These are phyloP conservation scores for Podaxis rugospora DNA, from an alignment of 768 basidiomycete genomes.

Conservation along the genomic window DNA sequence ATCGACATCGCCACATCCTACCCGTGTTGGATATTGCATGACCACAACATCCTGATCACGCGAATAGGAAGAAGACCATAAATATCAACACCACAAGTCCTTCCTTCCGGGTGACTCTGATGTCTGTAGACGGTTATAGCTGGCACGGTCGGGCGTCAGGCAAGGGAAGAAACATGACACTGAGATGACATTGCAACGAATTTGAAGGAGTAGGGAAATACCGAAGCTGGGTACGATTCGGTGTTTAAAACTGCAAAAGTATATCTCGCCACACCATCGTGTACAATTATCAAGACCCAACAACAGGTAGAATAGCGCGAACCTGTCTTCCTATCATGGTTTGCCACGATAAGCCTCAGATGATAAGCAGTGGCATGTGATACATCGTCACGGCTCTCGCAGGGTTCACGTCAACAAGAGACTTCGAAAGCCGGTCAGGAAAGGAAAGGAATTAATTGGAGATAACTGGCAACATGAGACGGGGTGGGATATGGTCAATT, in stretches of 20 bases:
- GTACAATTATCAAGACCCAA: neutral
- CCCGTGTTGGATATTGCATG: neutral
- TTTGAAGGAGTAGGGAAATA: no score
- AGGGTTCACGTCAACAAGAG: neutral
- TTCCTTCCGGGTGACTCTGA: neutral
- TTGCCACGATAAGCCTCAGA: neutral
- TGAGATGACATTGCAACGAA: no score
- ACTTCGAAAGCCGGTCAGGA: neutral
- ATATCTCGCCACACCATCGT: no score
- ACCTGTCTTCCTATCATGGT: neutral
- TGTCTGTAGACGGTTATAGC: no score
- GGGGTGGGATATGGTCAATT: neutral
- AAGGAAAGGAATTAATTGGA: no score
- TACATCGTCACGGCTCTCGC: neutral
- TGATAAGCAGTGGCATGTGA: neutral
- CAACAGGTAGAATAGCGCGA: neutral
- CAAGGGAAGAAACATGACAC: no score
- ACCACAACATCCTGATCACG: neutral
- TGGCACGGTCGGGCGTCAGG: no score
- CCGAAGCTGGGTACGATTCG: no score
- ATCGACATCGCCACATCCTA: neutral
- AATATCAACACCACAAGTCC: neutral
- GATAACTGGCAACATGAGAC: neutral
- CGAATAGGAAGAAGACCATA: neutral
- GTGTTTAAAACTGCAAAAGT: no score